Evolutionary conservation across 2,329 filamentous ascomycete genomes (phyloP), one percentile per base, ranked within the genome.

Genomic region (Gaeumannomyces sp.): DNA sequence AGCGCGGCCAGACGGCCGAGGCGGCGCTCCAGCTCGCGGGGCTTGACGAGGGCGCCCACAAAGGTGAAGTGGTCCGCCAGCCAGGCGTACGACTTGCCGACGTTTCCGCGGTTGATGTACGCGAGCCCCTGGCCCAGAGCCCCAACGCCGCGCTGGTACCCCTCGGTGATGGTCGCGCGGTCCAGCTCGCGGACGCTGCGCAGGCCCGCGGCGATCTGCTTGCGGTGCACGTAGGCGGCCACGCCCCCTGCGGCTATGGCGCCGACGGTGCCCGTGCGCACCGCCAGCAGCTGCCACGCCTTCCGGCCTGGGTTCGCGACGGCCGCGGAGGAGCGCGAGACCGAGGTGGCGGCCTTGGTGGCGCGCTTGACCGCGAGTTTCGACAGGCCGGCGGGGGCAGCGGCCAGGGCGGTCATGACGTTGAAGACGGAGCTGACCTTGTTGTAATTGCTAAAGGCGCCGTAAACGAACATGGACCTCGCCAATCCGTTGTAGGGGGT

Each of bases 1-100:
- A 89, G 80, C 1, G 80, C 75, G 0, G 84, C 83, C 62, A 93
- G 78, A 64, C 85, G 80, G 66, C 85, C 83, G 3, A 96, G 78
- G 22, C 93, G 83, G 59, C 84, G 82, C 64, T 83, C 85, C 67
- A 96, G 78, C 70, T 95, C 90, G 45, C 89, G 86, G 22, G 87
- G 86, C 64, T 90, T 88, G 69, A 92, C 83, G 2, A 97, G 81
- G 60, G 90, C 89, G 0, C 92, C 91, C 1, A 96, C 89, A 71
- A 96, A 97, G 50, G 92, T 91, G 63, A 96, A 85, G 74, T 97
- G 93, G 22, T 89, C 90, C 0, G 89, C 87, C 4, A 93, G 85
- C 88, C 92, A 96, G 25, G 83, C 84, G 69, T 92, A 89, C 1
- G 91, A 91, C 64, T 87, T 83, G 2, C 87, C 87, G 2, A 86